phyloP scores from a whole-genome alignment of 768 basidiomycete species.

The Heimioporus sp. region DNA sequence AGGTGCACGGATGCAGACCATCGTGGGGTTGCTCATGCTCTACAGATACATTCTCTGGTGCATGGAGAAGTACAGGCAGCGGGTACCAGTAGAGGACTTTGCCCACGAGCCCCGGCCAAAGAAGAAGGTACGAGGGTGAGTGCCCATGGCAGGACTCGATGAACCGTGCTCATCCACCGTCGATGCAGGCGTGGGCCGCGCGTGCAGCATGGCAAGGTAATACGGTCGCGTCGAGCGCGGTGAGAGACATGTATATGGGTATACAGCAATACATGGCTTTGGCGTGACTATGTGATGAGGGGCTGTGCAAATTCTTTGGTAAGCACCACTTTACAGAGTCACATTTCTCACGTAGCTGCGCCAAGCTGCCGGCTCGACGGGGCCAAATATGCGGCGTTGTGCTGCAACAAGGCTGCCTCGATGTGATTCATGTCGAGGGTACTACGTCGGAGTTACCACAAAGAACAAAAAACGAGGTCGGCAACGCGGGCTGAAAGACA shows the following conservation, averaged over 20 bases:
- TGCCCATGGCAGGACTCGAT: constrained; percentile 2
- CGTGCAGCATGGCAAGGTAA: constrained; percentile 71
- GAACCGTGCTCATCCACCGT: not conserved
- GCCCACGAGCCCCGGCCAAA: constrained; percentile 65
- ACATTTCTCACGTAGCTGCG: constrained; percentile 28
- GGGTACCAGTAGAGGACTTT: constrained; percentile 53
- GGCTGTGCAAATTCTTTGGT: constrained; percentile 18
- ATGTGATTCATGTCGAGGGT: constrained; percentile 35
- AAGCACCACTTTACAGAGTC: constrained; percentile 26
- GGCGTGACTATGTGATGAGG: constrained; percentile 8
- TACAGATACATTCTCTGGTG: constrained; percentile 81
- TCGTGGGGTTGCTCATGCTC: constrained; percentile 5
- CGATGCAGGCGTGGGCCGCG: constrained; percentile 64
- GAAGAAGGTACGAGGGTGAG: constrained; percentile 80
- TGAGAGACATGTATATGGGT: constrained; percentile 10
- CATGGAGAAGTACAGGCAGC: constrained; percentile 74
- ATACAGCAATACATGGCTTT: constrained; percentile 12
- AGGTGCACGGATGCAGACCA: constrained; percentile 20
- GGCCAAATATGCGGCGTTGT: constrained; percentile 15
- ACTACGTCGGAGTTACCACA: constrained; percentile 37
- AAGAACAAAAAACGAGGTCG: constrained; percentile 41
- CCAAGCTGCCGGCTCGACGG: constrained; percentile 15
- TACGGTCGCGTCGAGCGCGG: constrained; percentile 58
- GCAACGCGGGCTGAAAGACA: constrained; percentile 37
- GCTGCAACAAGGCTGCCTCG: constrained; percentile 35